Base-by-base conservation (phyloP, 352 stramenopile species). In the Phytophthora podocarpi region DNA sequence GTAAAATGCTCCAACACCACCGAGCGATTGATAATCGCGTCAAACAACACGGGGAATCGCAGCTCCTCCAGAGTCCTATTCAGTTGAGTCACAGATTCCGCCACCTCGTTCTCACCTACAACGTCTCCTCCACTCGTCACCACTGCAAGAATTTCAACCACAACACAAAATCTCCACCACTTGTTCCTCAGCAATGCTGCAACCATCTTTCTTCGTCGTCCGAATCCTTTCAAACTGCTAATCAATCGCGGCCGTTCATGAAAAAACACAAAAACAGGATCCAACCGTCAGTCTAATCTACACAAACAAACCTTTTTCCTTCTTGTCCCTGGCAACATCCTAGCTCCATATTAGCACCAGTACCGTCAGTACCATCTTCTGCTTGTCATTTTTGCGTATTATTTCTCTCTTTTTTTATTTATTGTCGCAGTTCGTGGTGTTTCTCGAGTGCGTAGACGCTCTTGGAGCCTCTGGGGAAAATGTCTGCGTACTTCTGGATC, bases 381-480 rank as follows among this genome's bases (percentile, higher is more conserved):
- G 11, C 15, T 37, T 24, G 9, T 5, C 16, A 9, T 36, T 30
- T 18, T 13, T 45, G 18, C 21, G 12, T 37, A 42, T 35, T 52
- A 23, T 20, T 42, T 24, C 34, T 7, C 30, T 43, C n/a, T 35
- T 47, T 35, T 61, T 28, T 28, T 27, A 18, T 40, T 35, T 64
- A 64, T 37, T 71, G 50, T 35, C 88, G 51, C 36, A 92, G 55
- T 13, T 86, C 83, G 48, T 96, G 87, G 59, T 92, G 87, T 61
- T 89, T 89, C 55, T 85, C 80, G 7, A 96, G 81, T 21, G 85
- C 85, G 42, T 89, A 87, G 5, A 65, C 63, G 42, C 85, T 92
- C 49, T 90, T 94, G 4, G 78, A 40, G 20, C 90, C 82, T 58
- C 84, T 72, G 9, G 63, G 30, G 27, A 93, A 93, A 28, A 84